phyloP scores from a whole-genome alignment of 2,329 filamentous ascomycete genomes.

The Purpureocillium takamizusanense region DNA sequence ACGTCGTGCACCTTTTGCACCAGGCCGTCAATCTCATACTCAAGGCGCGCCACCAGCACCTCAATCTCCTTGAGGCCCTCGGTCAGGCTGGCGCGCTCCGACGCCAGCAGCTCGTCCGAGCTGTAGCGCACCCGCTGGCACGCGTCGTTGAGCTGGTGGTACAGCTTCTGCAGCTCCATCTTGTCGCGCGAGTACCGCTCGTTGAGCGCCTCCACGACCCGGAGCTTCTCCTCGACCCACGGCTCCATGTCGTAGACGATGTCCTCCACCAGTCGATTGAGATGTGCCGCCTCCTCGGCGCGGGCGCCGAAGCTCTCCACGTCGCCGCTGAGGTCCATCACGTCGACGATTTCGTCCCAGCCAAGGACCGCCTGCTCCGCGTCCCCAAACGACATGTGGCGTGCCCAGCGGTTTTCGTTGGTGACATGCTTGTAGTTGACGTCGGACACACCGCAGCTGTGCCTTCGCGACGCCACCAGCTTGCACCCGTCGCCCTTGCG shows the following conservation, averaged over 20 bases:
- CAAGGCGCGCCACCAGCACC: conserved; percentile 71
- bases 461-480: conserved; percentile 51
- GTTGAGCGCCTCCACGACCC: conserved; percentile 49
- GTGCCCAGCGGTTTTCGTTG: conserved; percentile 57
- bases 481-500: conserved; percentile 32
- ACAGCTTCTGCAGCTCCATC: conserved; percentile 56
- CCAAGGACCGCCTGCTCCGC: conserved; percentile 65
- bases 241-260: conserved; percentile 45
- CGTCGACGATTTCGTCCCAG: conserved; percentile 49
- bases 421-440: conserved; percentile 19
- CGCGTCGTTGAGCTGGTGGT: conserved; percentile 60
- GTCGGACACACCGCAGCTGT: conserved; percentile 39
- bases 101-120: conserved; percentile 58
- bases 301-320: conserved; percentile 20
- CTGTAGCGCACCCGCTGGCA: conserved; percentile 59
- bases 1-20: conserved; percentile 76
- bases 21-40: conserved; percentile 84
- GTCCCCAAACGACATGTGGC: conserved; percentile 65
- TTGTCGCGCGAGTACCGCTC: conserved; percentile 52
- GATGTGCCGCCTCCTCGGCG: conserved; percentile 44
- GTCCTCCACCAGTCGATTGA: conserved; percentile 42
- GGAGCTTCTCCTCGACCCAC: conserved; percentile 54
- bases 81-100: conserved; percentile 58
- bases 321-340: conserved; percentile 22
- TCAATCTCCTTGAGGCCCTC: conserved; percentile 74